A percentile compares a stretch with the other conserved stretches of the same genome.
phyloP scores from a whole-genome alignment of 225 moss, liverwort and hornwort genomes.

The Polytrichum formosum region DNA sequence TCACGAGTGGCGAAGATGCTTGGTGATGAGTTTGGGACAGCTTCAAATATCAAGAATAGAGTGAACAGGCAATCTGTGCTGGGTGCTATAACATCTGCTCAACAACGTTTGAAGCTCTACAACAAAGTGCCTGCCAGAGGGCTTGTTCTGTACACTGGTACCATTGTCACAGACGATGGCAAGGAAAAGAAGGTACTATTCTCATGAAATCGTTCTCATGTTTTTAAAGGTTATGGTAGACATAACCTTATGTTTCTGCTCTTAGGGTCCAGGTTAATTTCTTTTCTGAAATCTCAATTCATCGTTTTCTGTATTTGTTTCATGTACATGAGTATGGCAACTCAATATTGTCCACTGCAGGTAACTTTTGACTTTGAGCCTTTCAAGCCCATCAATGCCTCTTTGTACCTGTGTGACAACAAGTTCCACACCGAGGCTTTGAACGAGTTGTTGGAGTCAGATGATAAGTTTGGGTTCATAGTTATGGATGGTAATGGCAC shows the following conservation, averaged over 20 bases:
- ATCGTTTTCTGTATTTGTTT: background rate
- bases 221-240: background rate
- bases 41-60: constrained; percentile 89
- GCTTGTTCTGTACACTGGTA: constrained; percentile 87
- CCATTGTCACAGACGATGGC: constrained; percentile 93
- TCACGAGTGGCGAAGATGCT: constrained; percentile 98
- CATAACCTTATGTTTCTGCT: background rate
- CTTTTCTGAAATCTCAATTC: background rate
- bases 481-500: constrained; percentile 98
- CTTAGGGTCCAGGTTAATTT: background rate
- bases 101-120: constrained; percentile 86
- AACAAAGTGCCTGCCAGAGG: constrained; percentile 92
- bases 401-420: constrained; percentile 86
- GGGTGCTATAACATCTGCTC: constrained; percentile 90
- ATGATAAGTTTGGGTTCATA: constrained; percentile 97
- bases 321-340: too few species aligned
- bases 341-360: constrained; percentile 9
- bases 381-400: constrained; percentile 91
- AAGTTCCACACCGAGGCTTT: constrained; percentile 95
- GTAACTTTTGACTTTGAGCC: constrained; percentile 94
- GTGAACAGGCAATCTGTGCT: constrained; percentile 93
- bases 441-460: constrained; percentile 90
- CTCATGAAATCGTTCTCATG: too few species aligned
- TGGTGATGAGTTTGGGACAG: constrained; percentile 92
- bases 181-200: constrained; percentile 81